Evolutionary conservation across 805 yeast species (phyloP), one percentile per base, ranked within the genome.

Genomic region (Nakazawaea anatomiae): DNA sequence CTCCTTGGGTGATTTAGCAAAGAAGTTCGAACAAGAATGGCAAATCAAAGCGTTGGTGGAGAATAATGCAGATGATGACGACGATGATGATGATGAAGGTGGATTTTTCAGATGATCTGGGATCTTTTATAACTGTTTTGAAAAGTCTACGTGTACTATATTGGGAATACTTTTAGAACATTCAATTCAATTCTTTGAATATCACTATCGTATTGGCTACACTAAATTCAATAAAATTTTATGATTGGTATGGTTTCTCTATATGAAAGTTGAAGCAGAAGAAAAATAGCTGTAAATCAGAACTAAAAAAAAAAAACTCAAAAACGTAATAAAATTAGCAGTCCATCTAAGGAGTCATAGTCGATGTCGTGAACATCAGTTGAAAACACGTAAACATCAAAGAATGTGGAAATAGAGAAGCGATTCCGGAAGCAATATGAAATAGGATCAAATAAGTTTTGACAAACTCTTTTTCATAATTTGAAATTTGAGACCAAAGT

Each of bases 11-110:
- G 72, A 79, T 39, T 72, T 94, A 59, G 82, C 83, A 58, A 82
- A 83, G 38, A 88, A 86, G 64, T 94, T 94, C 72, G 82, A 81
- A 63, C 84, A 85, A 52, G 99, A 94, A 75, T 94, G 96, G 92
- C 91, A 90, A 47, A 79, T 94, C 63, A 89, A 89, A 70, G 82
- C 91, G 38, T 75, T 83, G 66, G 73, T 79, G 59, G 52, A 49
- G 42, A 49, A 39, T 31, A 73, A 77, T 43, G 84, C 81, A 38
- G 73, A 76, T 52, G 80, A 76, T 52, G 67, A 63, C 47, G 51
- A 48, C 27, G 51, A 48, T 18, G 51, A 48, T 18, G 50, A 47
- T 12, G 50, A 31, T 47, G 50, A 31, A 18, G 50, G 40, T 18
- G 50, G 50, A 25, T 39, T 49, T 31, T 49, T 49, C 42, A 49